A percentile compares a stretch with the other conserved stretches of the same genome.
phyloP scores from a whole-genome alignment of 2,329 filamentous ascomycete genomes.

The Aspergillus caelatus region DNA sequence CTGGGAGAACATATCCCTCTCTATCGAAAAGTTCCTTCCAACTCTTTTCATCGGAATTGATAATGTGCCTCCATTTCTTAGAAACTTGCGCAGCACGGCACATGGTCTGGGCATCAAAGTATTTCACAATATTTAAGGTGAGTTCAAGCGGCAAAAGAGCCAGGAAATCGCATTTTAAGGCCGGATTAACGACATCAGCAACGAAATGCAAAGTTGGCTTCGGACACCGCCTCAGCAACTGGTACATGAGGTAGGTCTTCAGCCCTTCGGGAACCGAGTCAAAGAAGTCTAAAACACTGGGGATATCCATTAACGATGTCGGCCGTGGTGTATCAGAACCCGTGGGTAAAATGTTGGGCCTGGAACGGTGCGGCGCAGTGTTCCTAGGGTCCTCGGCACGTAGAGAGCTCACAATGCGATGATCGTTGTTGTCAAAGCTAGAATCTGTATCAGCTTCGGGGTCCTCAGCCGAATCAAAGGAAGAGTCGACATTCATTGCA shows the following conservation, averaged over 20 bases:
- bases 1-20: conserved; percentile 77
- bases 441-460: conserved; percentile 47
- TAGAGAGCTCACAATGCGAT: conserved; percentile 26
- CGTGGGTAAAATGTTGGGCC: conserved; percentile 9
- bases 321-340: conserved; percentile 29
- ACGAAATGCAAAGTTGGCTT: conserved; percentile 88
- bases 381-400: conserved; percentile 21
- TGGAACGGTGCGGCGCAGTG: conserved; percentile 12
- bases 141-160: conserved; percentile 82
- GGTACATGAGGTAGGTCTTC: conserved; percentile 96
- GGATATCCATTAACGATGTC: conserved; percentile 71
- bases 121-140: conserved; percentile 82
- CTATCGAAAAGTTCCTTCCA: conserved; percentile 91
- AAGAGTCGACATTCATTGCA: conserved; percentile 49
- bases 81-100: conserved; percentile 92
- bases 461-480: conserved; percentile 44
- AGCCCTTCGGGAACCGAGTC: conserved; percentile 88
- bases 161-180: conserved; percentile 91
- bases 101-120: conserved; percentile 81
- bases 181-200: conserved; percentile 87
- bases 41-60: conserved; percentile 90
- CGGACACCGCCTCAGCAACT: conserved; percentile 83
- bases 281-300: conserved; percentile 83
- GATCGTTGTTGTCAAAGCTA: conserved; percentile 42
- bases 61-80: conserved; percentile 86